Conservation (phyloP, 169 alveolate species). For the Eimeria sp. region DNA sequence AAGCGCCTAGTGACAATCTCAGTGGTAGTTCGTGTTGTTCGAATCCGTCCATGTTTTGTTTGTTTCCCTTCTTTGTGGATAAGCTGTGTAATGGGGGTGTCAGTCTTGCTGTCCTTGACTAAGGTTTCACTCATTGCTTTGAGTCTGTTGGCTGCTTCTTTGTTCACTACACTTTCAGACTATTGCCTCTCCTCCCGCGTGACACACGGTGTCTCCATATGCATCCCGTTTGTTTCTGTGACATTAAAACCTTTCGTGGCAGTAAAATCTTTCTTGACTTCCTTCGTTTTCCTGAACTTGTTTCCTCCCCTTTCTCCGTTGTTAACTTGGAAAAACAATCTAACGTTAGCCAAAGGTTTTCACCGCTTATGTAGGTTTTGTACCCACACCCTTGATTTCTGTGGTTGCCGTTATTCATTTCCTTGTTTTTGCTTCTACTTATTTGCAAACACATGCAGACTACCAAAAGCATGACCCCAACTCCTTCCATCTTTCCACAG, state of each 20-base stretch:
- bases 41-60: neutral
- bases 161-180: neutral
- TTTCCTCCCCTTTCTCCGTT: neutral
- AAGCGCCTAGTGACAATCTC: neutral
- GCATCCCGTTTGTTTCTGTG: neutral
- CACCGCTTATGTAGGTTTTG: neutral
- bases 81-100: neutral
- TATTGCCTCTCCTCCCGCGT: neutral
- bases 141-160: neutral
- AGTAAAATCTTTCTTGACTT: neutral
- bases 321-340: neutral
- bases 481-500: constrained; percentile 98
- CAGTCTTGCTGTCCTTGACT: neutral
- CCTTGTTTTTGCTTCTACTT: neutral
- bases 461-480: constrained; percentile 95
- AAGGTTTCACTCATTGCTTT: neutral
- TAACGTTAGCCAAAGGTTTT: neutral
- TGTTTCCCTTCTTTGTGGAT: neutral
- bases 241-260: neutral
- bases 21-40: neutral
- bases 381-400: neutral
- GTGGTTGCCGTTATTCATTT: neutral
- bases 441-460: constrained; percentile 35
- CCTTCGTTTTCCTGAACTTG: neutral
- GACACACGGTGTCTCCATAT: neutral